Evolutionary conservation across 768 basidiomycete species (phyloP), one percentile per base, ranked within the genome.

Genomic region (Pisolithus sp.): DNA sequence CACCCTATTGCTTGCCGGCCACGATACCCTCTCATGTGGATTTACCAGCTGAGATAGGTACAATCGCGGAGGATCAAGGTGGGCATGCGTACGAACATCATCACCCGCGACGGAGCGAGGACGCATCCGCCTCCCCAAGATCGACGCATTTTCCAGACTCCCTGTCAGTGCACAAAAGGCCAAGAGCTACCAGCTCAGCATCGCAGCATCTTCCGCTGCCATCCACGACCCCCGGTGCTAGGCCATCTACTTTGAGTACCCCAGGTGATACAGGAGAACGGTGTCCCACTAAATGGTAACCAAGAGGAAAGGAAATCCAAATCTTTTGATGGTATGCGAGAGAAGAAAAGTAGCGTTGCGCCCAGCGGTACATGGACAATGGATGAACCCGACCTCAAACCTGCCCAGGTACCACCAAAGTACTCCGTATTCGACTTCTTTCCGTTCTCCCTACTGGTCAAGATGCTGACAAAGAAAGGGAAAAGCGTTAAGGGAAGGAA

Each of bases 351-450:
- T 5, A 41, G 40, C n/a, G 8, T n/a, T 41, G 40, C 40, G 2
- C 40, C 18, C 40, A 41, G 37, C 4, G 50, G 59, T 21, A 58
- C 63, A 5, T 53, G 51, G 37, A 18, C 56, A 15, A 51, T 26
- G 44, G 78, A 78, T 17, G 81, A 81, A 49, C 60, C 57, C 20
- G 71, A 70, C 53, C 67, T 85, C 23, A 60, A 78, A 13, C 83
- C 85, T 4, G 74, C 79, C 4, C 67, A 67, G 41, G 73, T 74
- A 63, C 83, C 85, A 4, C 83, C 84, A 1, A 76, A 76, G 61
- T 82, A 78, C 57, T 71, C 76, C 49, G 34, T 82, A 36, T 78
- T 84, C 52, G 85, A 86, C 60, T 54, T 86, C 7, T 86, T 85
- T 68, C 85, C 85, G 17, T 83, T 87, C 65, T 85, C 85, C 28